Evolutionary conservation across 2,329 filamentous ascomycete species (phyloP).

Genomic region (Fusarium annulatum): DNA sequence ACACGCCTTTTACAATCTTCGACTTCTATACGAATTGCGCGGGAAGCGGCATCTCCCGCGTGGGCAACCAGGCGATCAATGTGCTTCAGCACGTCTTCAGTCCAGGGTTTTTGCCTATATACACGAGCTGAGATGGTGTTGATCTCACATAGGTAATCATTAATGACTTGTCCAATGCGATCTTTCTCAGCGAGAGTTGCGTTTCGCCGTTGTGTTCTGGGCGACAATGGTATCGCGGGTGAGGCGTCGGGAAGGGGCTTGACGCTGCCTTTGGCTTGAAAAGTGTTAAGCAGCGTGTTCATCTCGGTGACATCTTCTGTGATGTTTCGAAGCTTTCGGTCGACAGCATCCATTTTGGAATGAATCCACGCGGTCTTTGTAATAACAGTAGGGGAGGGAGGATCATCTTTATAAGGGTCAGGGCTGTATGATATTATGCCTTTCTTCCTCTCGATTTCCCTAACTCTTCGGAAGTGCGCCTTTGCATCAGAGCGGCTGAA

Average conservation of each 20-base stretch:
- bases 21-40: slow-evolving; percentile 4
- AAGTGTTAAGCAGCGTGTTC: background rate
- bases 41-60: background rate
- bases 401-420: background rate
- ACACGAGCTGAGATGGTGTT: background rate
- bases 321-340: slow-evolving; percentile 6
- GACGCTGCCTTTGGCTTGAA: background rate
- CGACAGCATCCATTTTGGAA: slow-evolving; percentile 8
- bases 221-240: background rate
- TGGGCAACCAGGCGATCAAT: background rate
- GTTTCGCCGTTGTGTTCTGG: slow-evolving; percentile 1
- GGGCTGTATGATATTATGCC: background rate
- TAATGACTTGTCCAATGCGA: slow-evolving; percentile 1
- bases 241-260: background rate
- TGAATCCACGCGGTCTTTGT: slow-evolving; percentile 17
- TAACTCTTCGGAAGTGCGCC: background rate
- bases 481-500: background rate
- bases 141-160: background rate
- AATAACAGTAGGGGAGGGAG: background rate
- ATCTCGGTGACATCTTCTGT: background rate
- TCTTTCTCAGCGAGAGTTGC: slow-evolving; percentile 9
- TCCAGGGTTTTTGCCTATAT: background rate
- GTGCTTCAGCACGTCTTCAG: background rate
- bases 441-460: background rate
- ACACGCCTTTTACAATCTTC: slow-evolving; percentile 4